A percentile compares a stretch with the other conserved stretches of the same genome.
phyloP scores from a whole-genome alignment of 306 rosid species.

The Sophora flavescens region DNA sequence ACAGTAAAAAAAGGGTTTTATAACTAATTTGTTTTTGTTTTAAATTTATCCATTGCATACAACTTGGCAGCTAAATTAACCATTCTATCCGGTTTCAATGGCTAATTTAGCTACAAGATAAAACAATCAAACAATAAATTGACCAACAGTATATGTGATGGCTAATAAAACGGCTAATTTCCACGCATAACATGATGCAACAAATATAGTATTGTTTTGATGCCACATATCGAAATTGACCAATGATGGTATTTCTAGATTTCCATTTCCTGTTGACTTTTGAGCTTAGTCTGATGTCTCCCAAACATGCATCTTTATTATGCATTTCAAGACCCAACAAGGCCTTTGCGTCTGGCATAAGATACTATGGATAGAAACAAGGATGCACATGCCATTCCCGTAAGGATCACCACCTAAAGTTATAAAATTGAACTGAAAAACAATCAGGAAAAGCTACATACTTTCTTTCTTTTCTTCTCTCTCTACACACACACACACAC shows the following conservation, averaged over 20 bases:
- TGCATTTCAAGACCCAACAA: slow-evolving; percentile 77
- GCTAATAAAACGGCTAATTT: no score
- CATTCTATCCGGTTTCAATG: background rate
- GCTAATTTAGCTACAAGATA: slow-evolving; percentile 20
- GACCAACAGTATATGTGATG: no score
- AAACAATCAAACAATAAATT: background rate
- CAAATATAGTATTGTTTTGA: slow-evolving; percentile 12
- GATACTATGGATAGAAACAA: slow-evolving; percentile 67
- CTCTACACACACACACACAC: background rate
- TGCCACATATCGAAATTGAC: background rate
- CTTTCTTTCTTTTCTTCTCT: background rate
- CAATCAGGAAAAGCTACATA: slow-evolving; percentile 12
- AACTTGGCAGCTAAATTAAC: background rate
- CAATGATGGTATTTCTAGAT: background rate
- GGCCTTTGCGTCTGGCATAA: slow-evolving; percentile 91
- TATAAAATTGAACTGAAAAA: slow-evolving; percentile 13
- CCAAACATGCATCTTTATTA: slow-evolving; percentile 24
- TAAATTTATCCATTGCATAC: background rate
- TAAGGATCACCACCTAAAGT: slow-evolving; percentile 74
- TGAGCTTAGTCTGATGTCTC: slow-evolving; percentile 23
- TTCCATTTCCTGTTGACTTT: slow-evolving; percentile 5
- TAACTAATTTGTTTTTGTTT: background rate
- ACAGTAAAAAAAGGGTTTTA: background rate
- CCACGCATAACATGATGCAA: background rate
- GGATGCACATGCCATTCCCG: slow-evolving; percentile 65